Conservation (phyloP, 768 basidiomycete genomes). For the Imleria badia region DNA sequence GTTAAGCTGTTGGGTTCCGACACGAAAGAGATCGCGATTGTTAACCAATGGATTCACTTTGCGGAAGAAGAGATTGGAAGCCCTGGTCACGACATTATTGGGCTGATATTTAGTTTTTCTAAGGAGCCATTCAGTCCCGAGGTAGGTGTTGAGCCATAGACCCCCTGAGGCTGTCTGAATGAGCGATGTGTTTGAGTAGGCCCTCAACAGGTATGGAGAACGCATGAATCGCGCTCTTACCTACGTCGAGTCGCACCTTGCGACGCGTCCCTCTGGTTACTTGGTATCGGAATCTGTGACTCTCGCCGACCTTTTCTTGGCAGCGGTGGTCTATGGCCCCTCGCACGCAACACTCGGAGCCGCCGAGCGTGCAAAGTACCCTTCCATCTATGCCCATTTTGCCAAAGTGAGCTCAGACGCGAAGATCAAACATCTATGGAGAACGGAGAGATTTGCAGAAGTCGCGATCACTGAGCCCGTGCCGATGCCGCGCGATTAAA, state of each 20-base stretch:
- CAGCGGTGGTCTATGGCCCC: not conserved
- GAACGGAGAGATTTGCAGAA: slow-evolving; percentile 8
- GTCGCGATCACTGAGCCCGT: not conserved
- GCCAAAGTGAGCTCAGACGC: slow-evolving; percentile 17
- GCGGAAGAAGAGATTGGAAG: slow-evolving; percentile 14
- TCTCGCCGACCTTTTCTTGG: slow-evolving; percentile 21
- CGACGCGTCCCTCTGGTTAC: slow-evolving; percentile 9
- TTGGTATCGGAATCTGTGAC: slow-evolving; percentile 14
- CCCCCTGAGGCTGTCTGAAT: too few relatives aligned
- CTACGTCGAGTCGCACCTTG: slow-evolving; percentile 16
- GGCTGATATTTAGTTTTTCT: not conserved
- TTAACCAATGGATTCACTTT: slow-evolving; percentile 25
- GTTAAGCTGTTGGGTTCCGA: slow-evolving; percentile 12
- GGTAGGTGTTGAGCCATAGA: not conserved
- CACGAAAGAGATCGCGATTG: slow-evolving; percentile 5
- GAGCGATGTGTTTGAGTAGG: not conserved
- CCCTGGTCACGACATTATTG: not conserved
- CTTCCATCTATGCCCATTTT: slow-evolving; percentile 10
- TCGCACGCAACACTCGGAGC: slow-evolving; percentile 2
- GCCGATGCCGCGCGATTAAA: too few relatives aligned
- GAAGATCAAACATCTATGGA: slow-evolving; percentile 9
- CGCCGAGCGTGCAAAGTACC: slow-evolving; percentile 13
- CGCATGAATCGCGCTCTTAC: slow-evolving; percentile 5
- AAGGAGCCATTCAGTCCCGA: slow-evolving; percentile 2
- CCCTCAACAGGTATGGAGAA: not conserved